Percentiles rank a stretch among this genome's conserved stretches.
Evolutionary conservation across 306 rosid genomes (phyloP).

Genomic region (Arachis stenosperma): DNA sequence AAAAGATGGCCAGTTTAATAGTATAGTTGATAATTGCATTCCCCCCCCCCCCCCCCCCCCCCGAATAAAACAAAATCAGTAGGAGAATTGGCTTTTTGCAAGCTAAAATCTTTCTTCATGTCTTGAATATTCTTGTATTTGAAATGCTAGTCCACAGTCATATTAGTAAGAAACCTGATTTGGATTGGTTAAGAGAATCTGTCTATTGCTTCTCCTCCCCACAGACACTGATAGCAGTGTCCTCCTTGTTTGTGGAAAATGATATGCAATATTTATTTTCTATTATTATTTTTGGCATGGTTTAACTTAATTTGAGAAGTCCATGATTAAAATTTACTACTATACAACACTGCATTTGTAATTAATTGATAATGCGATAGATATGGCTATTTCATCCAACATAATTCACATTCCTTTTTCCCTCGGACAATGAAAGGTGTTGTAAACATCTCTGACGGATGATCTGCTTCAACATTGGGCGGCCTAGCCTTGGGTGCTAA

Average conservation of each 20-base stretch:
- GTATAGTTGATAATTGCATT: constrained; percentile 26
- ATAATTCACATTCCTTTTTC: background rate
- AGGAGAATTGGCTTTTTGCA: constrained; percentile 20
- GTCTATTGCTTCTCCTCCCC: constrained; percentile 20
- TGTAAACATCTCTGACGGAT: constrained; percentile 33
- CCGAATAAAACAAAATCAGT: too few species aligned
- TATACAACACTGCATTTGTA: constrained; percentile 15
- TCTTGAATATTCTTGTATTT: constrained; percentile 20
- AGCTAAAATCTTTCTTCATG: background rate
- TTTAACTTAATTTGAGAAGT: background rate
- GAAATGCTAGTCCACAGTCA: constrained; percentile 4
- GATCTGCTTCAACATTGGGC: constrained; percentile 7
- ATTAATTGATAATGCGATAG: constrained; percentile 1
- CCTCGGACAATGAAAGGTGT: background rate
- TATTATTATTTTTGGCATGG: background rate
- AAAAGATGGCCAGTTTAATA: constrained; percentile 7
- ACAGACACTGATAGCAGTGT: constrained; percentile 5
- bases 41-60: background rate
- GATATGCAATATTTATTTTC: background rate
- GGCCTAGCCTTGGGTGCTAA: background rate
- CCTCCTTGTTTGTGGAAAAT: constrained; percentile 9
- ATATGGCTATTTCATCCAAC: constrained; percentile 25
- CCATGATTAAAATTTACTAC: constrained; percentile 18
- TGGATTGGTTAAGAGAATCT: constrained; percentile 5
- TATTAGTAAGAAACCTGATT: constrained; percentile 1